phyloP scores from a whole-genome alignment of 1,284 basidiomycete genomes.

The Moniliella sp. region DNA sequence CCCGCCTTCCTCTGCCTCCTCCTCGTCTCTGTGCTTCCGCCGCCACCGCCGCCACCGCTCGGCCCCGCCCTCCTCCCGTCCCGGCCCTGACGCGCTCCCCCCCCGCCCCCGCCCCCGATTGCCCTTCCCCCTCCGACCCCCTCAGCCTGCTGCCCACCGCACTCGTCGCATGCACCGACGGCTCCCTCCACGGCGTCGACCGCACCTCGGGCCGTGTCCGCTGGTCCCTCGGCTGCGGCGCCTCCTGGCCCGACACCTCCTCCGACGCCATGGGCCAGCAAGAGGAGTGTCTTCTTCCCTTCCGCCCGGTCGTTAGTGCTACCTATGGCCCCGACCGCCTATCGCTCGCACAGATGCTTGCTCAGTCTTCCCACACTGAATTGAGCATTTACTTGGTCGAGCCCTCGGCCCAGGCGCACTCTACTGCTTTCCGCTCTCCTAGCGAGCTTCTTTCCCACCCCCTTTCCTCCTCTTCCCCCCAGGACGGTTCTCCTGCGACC shows the following conservation, averaged over 20 bases:
- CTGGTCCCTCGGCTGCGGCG: slow-evolving; percentile 23
- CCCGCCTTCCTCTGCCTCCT: no score
- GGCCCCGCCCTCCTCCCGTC: no score
- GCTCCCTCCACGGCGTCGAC: slow-evolving; percentile 65
- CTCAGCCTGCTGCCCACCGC: slow-evolving; percentile 52
- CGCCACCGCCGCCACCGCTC: no score
- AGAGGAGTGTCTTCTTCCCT: slow-evolving; percentile 8
- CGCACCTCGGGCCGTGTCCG: slow-evolving; percentile 45
- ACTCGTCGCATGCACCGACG: slow-evolving; percentile 68
- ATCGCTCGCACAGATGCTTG: slow-evolving; percentile 16
- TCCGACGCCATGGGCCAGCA: no score
- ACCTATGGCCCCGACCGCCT: slow-evolving; percentile 15
- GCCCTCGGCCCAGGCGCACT: slow-evolving; percentile 64
- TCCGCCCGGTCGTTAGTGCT: slow-evolving; percentile 17
- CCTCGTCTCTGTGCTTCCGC: no score
- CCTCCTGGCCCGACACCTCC: slow-evolving; percentile 6
- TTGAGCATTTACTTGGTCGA: slow-evolving; percentile 86
- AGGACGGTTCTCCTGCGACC: no score
- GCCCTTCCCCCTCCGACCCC: slow-evolving; percentile 27
- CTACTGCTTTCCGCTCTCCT: no score
- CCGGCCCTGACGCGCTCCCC: no score
- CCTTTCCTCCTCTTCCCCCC: no score
- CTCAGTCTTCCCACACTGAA: no score
- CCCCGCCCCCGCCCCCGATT: no score
- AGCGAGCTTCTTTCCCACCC: no score